Percentiles rank a stretch among this genome's conserved stretches.
phyloP scores from a whole-genome alignment of 1,139 yeast species.

The Debaryomyces singareniensis region DNA sequence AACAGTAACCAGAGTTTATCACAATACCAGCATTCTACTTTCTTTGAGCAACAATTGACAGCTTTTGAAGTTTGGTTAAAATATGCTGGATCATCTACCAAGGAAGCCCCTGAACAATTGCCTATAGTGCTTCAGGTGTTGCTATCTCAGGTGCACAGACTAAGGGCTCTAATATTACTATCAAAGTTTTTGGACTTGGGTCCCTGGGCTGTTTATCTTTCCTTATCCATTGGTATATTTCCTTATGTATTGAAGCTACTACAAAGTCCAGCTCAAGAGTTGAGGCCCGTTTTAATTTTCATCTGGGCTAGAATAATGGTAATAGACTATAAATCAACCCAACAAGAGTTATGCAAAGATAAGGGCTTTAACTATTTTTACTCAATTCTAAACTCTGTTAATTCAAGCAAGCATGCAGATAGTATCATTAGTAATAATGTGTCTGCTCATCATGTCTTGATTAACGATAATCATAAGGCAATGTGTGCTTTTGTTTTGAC shows the following conservation, averaged over 20 bases:
- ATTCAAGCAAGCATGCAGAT: constrained; percentile 21
- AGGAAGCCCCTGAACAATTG: constrained; percentile 88
- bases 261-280: constrained; percentile 93
- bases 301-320: constrained; percentile 99
- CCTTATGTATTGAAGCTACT: constrained; percentile 87
- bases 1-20: constrained; percentile 14
- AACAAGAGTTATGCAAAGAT: constrained; percentile 86
- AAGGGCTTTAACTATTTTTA: constrained; percentile 87
- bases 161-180: constrained; percentile 77
- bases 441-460: constrained; percentile 20
- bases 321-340: constrained; percentile 84
- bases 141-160: constrained; percentile 87
- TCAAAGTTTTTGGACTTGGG: constrained; percentile 89
- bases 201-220: constrained; percentile 95
- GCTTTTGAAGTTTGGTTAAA: constrained; percentile 96
- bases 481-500: constrained; percentile 91
- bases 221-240: constrained; percentile 89
- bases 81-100: constrained; percentile 72
- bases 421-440: constrained; percentile 19
- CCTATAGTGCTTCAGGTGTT: constrained; percentile 92
- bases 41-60: constrained; percentile 91
- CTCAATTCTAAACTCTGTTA: constrained; percentile 50
- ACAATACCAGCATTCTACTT: constrained; percentile 79
- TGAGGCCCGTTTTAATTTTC: constrained; percentile 88
- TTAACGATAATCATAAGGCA: constrained; percentile 75